Percentiles rank a stretch among this genome's conserved stretches.
phyloP scores from a whole-genome alignment of 768 basidiomycete genomes.

The Pleurotus platypus region DNA sequence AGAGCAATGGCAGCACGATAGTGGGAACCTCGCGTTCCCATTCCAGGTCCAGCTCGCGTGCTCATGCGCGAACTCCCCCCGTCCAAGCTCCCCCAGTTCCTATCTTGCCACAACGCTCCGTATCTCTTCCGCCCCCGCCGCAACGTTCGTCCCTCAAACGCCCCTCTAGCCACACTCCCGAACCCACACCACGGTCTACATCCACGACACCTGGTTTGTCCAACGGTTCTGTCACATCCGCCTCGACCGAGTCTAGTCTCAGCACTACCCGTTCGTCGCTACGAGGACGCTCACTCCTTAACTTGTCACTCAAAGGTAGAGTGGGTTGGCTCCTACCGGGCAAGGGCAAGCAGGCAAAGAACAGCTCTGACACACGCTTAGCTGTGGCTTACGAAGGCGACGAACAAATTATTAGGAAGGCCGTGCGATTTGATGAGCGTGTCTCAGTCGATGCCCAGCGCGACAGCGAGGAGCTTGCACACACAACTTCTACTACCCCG shows the following conservation, averaged over 20 bases:
- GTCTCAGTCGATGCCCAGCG: neutral
- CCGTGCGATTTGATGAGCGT: conserved; percentile 5
- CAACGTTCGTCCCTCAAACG: conserved; percentile 66
- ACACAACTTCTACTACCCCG: too few relatives aligned
- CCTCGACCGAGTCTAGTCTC: conserved; percentile 43
- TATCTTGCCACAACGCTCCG: conserved; percentile 19
- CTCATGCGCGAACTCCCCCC: conserved; percentile 21
- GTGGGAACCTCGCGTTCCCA: neutral
- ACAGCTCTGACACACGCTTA: neutral
- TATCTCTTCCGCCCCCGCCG: conserved; percentile 49
- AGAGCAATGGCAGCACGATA: neutral
- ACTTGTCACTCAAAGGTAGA: conserved; percentile 10
- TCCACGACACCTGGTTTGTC: conserved; percentile 28
- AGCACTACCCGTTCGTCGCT: conserved; percentile 17
- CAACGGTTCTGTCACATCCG: conserved; percentile 43
- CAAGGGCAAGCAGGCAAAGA: neutral
- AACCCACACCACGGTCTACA: conserved; percentile 34
- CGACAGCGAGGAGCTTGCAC: neutral
- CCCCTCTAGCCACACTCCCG: conserved; percentile 27
- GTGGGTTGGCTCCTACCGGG: conserved; percentile 5
- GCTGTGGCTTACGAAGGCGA: neutral
- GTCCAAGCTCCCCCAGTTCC: conserved; percentile 18
- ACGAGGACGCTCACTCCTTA: conserved; percentile 14
- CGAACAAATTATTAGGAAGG: neutral
- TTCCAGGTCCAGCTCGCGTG: conserved; percentile 26